A percentile compares a stretch with the other conserved stretches of the same genome.
phyloP scores from a whole-genome alignment of 257 asterid species.

The Salvia miltiorrhiza region DNA sequence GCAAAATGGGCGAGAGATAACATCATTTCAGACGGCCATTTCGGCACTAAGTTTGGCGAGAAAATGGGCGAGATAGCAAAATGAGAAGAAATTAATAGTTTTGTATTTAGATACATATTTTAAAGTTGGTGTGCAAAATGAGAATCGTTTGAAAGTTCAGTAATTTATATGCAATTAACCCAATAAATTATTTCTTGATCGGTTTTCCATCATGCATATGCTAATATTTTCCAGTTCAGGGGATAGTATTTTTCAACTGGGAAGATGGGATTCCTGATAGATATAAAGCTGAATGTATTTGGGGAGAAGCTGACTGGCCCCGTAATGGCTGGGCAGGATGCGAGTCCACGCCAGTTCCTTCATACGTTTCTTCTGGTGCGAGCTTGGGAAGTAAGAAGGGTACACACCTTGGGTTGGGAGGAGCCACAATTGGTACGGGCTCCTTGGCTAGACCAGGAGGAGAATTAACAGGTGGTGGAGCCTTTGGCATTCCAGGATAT shows the following conservation, averaged over 20 bases:
- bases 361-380: constrained; percentile 73
- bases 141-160: no score
- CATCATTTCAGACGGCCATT: no score
- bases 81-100: no score
- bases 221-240: constrained; percentile 48
- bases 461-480: constrained; percentile 53
- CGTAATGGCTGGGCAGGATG: constrained; percentile 88
- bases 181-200: neutral
- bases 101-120: no score
- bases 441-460: constrained; percentile 46
- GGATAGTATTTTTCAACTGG: constrained; percentile 81
- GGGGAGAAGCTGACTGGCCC: constrained; percentile 98
- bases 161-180: no score
- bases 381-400: constrained; percentile 78
- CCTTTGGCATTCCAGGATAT: constrained; percentile 62
- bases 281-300: constrained; percentile 62
- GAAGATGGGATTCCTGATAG: constrained; percentile 56
- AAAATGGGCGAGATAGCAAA: no score
- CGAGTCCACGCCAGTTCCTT: constrained; percentile 66
- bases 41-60: no score
- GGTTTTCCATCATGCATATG: constrained; percentile 3
- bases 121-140: no score
- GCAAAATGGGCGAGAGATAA: no score
- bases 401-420: constrained; percentile 69
- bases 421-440: constrained; percentile 72